A percentile compares a stretch with the other conserved stretches of the same genome.
phyloP scores from a whole-genome alignment of 768 basidiomycete genomes.

The Lyophyllum decastes region DNA sequence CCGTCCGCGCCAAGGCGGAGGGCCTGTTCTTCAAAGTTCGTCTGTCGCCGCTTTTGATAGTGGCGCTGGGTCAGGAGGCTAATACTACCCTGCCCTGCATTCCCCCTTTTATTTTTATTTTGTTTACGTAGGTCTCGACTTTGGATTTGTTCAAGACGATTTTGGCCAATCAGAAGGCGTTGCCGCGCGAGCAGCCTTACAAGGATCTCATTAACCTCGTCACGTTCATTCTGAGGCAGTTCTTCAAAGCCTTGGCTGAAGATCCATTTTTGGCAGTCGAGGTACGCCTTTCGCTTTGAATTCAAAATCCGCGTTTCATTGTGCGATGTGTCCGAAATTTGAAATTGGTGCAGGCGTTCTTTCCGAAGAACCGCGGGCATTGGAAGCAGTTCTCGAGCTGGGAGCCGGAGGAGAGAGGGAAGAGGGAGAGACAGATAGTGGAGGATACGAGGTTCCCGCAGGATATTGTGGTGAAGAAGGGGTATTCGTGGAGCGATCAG shows the following conservation, averaged over 20 bases:
- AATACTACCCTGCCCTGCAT: no score
- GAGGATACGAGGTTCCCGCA: conserved; percentile 51
- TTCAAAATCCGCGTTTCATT: background rate
- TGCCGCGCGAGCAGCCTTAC: conserved; percentile 77
- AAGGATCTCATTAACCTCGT: conserved; percentile 85
- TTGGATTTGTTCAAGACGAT: conserved; percentile 87
- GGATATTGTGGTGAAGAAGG: conserved; percentile 84
- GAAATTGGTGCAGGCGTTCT: conserved; percentile 64
- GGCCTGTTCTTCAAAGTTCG: conserved; percentile 93
- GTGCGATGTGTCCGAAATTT: background rate
- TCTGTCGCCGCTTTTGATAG: conserved; percentile 14
- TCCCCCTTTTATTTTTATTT: background rate
- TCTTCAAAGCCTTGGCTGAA: conserved; percentile 89
- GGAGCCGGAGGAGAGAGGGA: conserved; percentile 55
- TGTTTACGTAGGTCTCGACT: conserved; percentile 73
- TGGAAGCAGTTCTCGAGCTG: conserved; percentile 87
- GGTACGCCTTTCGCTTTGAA: conserved; percentile 42
- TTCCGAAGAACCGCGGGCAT: conserved; percentile 83
- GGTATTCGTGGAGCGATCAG: conserved; percentile 87
- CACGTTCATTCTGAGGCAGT: conserved; percentile 85
- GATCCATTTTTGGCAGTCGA: conserved; percentile 89
- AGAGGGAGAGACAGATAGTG: conserved; percentile 34
- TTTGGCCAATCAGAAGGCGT: conserved; percentile 74
- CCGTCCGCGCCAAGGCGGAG: conserved; percentile 88
- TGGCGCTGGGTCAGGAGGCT: conserved; percentile 22